A percentile compares a stretch with the other conserved stretches of the same genome.
phyloP scores from a whole-genome alignment of 306 rosid genomes.

The Dalbergia cultrata region DNA sequence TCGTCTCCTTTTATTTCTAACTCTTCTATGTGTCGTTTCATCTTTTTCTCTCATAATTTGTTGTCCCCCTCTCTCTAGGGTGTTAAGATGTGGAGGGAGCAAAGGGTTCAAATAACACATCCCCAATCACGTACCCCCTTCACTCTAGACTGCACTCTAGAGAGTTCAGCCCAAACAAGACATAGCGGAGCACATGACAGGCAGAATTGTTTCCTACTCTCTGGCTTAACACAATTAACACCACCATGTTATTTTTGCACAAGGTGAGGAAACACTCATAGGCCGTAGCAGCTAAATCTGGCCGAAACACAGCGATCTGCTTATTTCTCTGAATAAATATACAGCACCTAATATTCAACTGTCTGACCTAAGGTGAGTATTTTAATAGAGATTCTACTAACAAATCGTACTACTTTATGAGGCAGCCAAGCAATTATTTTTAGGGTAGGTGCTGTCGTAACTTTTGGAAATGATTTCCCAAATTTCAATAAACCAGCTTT shows the following conservation, averaged over 20 bases:
- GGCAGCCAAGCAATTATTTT: not conserved
- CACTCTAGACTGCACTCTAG: no score
- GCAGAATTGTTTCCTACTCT: no score
- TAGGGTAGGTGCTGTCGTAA: not conserved
- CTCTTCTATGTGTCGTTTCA: no score
- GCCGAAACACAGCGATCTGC: conserved; percentile 8
- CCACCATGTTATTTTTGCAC: not conserved
- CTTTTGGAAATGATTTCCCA: conserved; percentile 11
- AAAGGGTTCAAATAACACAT: no score
- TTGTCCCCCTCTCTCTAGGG: no score
- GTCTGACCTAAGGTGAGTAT: not conserved
- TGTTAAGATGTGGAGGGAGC: no score
- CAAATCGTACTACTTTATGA: not conserved
- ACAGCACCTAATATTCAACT: conserved; percentile 26
- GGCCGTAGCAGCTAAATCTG: not conserved
- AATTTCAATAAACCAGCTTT: not conserved
- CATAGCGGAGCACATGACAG: no score
- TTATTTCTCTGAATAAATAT: not conserved
- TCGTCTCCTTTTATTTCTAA: no score
- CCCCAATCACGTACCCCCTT: no score
- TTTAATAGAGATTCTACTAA: not conserved
- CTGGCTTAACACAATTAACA: not conserved
- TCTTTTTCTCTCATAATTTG: no score
- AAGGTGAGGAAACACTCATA: no score
- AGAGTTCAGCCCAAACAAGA: no score